Percentiles rank a stretch among this genome's conserved stretches.
Conservation (phyloP, 805 yeast genomes). For the Lachancea meyersii region DNA sequence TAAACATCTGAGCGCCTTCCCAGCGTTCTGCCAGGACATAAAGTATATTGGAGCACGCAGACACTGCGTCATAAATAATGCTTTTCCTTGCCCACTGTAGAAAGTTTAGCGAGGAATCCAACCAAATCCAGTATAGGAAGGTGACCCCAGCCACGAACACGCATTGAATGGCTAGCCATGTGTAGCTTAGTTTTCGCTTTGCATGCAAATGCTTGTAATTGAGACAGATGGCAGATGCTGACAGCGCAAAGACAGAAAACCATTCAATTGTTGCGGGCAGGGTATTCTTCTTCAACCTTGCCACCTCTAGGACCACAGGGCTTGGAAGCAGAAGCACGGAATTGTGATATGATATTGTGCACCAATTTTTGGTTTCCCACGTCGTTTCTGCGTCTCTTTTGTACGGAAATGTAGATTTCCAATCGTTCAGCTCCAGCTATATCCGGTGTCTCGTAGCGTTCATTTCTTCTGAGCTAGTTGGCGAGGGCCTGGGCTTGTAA, state of each 20-base stretch:
- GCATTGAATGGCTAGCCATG: conserved; percentile 33
- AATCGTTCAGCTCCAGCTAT: conserved; percentile 30
- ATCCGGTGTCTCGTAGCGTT: conserved; percentile 30
- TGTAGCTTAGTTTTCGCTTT: conserved; percentile 22
- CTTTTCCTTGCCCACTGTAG: neutral
- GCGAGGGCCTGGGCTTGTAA: conserved; percentile 24
- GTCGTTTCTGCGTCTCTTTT: conserved; percentile 23
- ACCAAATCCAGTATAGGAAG: conserved; percentile 8
- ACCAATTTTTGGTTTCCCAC: conserved; percentile 33
- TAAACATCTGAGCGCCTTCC: conserved; percentile 22
- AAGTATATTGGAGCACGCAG: conserved; percentile 28
- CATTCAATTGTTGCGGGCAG: conserved; percentile 26
- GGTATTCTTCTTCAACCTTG: conserved; percentile 12
- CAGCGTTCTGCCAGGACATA: conserved; percentile 31
- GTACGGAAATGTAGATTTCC: conserved; percentile 31
- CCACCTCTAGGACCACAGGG: conserved; percentile 28
- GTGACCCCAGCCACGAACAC: conserved; percentile 9
- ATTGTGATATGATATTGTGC: conserved; percentile 32
- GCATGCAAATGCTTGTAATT: conserved; percentile 27
- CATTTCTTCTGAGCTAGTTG: conserved; percentile 19
- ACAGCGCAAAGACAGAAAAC: conserved; percentile 32
- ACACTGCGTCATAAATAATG: conserved; percentile 26
- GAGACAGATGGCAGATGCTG: conserved; percentile 29
- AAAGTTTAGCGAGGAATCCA: conserved; percentile 1
- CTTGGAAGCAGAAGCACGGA: conserved; percentile 29